Base-by-base conservation (phyloP, 2,329 filamentous ascomycete genomes). In the Talaromyces pinophilus region DNA sequence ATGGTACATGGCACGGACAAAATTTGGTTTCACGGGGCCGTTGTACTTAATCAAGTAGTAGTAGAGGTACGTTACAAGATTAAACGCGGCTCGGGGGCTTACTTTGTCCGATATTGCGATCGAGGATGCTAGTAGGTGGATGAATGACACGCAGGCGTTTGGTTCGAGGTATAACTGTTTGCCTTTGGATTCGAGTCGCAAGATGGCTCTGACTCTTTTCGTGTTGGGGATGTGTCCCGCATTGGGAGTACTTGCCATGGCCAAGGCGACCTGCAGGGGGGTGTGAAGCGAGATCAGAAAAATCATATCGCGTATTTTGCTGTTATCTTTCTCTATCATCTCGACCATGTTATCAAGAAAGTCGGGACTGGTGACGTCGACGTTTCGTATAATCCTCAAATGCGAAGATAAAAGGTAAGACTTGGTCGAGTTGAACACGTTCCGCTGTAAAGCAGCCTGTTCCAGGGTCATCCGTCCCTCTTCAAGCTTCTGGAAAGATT, bases 1-100 rank as follows among this genome's bases (percentile, higher is more conserved):
- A 69, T 81, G 77, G 65, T 84, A 83, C 71, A 87, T 70, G 0
- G 85, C 82, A 38, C 82, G 79, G 6, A 78, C 79, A 66, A 87
- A 74, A 2, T 77, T 68, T 1, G 80, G 76, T 19, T 75, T 73
- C 17, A 85, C 72, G 1, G 80, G 80, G 8, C 79, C 82, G 59
- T 76, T 69, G 54, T 82, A 77, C 28, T 75, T 74, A 25, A 74
- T 72, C 3, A 86, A 76, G 68, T 80, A 83, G 6, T 73, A 70
- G 69, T 83, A 85, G 63, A 82, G 79, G 73, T 80, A 80, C 69
- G 80, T 78, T 7, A 85, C 79, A 33, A 81, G 70, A n/a, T 79
- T 74, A 66, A 81, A 83, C 0, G 83, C 78, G 11, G 75, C 73
- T n/a, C 78, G 77, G 0, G 81, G 75, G 8, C 68, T 72, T 35